phyloP scores from a whole-genome alignment of 2,329 filamentous ascomycete genomes.

The Metarhizium sp. region DNA sequence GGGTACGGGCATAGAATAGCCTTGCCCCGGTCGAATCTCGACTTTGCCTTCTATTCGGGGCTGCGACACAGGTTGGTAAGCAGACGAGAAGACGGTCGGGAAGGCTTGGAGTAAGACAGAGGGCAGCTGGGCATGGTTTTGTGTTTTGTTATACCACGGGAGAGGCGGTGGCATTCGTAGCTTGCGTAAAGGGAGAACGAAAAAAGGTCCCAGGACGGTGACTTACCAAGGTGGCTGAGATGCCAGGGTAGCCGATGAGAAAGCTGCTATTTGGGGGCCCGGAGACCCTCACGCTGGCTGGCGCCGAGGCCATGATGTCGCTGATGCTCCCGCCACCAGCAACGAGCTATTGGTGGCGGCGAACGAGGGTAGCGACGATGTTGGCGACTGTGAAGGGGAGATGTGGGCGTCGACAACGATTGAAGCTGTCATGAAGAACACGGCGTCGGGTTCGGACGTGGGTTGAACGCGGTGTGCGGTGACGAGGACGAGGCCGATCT shows the following conservation, averaged over 20 bases:
- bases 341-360: slow-evolving; percentile 5
- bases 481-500: too few species aligned
- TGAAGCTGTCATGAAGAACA: slow-evolving; percentile 1
- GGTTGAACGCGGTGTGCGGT: not conserved
- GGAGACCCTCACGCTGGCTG: slow-evolving; percentile 72
- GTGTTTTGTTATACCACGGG: too few species aligned
- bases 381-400: not conserved
- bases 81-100: not conserved
- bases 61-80: slow-evolving; percentile 33
- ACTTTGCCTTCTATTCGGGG: slow-evolving; percentile 97
- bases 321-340: slow-evolving; percentile 8
- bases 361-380: not conserved
- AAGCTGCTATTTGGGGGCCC: slow-evolving; percentile 96
- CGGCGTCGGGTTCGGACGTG: not conserved
- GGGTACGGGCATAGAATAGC: slow-evolving; percentile 79
- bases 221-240: slow-evolving; percentile 91
- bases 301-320: slow-evolving; percentile 23
- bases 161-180: too few species aligned
- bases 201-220: slow-evolving; percentile 4
- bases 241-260: slow-evolving; percentile 92
- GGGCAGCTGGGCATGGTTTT: too few species aligned
- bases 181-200: slow-evolving; percentile 6
- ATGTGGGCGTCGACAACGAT: not conserved
- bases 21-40: slow-evolving; percentile 80
- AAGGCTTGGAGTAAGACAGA: not conserved